Conservation (phyloP, 306 rosid genomes). For the Sicyos edulis region DNA sequence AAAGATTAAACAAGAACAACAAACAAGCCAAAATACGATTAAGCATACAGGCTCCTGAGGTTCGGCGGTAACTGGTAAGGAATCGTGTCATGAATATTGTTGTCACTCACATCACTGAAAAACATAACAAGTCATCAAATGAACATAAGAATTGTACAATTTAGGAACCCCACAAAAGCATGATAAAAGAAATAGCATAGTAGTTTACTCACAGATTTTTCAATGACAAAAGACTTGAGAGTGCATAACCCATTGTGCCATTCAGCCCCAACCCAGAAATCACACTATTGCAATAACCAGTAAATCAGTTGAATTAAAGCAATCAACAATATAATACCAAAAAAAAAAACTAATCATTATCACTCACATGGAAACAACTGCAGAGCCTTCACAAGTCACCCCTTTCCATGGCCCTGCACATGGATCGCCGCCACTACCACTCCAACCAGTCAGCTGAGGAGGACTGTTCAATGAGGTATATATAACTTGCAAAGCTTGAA, state of each 20-base stretch:
- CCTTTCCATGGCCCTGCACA: slow-evolving; percentile 95
- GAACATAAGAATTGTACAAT: slow-evolving; percentile 12
- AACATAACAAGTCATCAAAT: slow-evolving; percentile 14
- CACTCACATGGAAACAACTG: slow-evolving; percentile 81
- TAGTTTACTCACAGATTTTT: slow-evolving; percentile 58
- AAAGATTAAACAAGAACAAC: neutral
- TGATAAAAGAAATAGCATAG: slow-evolving; percentile 9
- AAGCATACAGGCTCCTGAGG: slow-evolving; percentile 78
- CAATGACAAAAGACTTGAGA: slow-evolving; percentile 64
- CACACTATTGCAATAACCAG: slow-evolving; percentile 43
- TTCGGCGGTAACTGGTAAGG: slow-evolving; percentile 93
- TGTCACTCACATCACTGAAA: slow-evolving; percentile 67
- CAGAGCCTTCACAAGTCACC: slow-evolving; percentile 75
- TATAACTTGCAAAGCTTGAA: slow-evolving; percentile 76
- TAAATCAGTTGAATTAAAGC: slow-evolving; percentile 25
- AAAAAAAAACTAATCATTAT: neutral
- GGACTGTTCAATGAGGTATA: slow-evolving; percentile 71
- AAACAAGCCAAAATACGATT: slow-evolving; percentile 1
- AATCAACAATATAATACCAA: neutral
- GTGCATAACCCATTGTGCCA: slow-evolving; percentile 88
- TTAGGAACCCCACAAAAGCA: neutral
- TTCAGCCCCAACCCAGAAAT: slow-evolving; percentile 78
- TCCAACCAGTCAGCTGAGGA: slow-evolving; percentile 72
- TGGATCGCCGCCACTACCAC: slow-evolving; percentile 73
- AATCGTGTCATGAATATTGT: slow-evolving; percentile 65